Conservation (phyloP, 2,329 filamentous ascomycete genomes). For the Diaporthe sp. region DNA sequence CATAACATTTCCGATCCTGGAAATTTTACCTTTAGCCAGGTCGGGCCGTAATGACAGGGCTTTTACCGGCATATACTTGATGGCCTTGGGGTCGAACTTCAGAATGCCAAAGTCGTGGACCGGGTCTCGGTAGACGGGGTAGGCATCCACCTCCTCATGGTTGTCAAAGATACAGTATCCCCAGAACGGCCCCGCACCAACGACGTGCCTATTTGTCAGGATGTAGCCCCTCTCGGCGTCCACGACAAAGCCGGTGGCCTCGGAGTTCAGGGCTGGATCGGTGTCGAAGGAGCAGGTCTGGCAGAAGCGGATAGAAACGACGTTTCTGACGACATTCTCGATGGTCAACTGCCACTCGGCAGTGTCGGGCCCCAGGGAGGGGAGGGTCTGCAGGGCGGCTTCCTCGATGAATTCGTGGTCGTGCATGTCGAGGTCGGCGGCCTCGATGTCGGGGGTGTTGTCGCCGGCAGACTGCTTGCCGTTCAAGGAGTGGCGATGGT, state of each 20-base stretch:
- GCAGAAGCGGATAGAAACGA: constrained; percentile 99
- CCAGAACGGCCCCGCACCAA: constrained; percentile 96
- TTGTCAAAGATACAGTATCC: constrained; percentile 99
- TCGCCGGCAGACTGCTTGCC: constrained; percentile 44
- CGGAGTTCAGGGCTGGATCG: constrained; percentile 92
- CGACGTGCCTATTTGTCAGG: constrained; percentile 91
- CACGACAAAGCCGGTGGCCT: constrained; percentile 97
- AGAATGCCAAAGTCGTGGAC: constrained; percentile 99
- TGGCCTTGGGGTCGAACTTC: constrained; percentile 93
- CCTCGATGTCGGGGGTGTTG: constrained; percentile 44
- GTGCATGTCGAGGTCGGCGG: constrained; percentile 40
- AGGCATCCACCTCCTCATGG: constrained; percentile 95
- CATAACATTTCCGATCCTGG: constrained; percentile 19
- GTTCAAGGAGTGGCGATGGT: constrained; percentile 43
- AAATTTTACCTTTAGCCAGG: constrained; percentile 74
- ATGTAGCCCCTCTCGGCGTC: constrained; percentile 94
- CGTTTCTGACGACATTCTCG: constrained; percentile 92
- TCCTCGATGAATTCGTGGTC: constrained; percentile 39
- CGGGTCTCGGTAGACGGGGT: constrained; percentile 96
- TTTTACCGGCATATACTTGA: constrained; percentile 95
- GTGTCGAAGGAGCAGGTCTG: constrained; percentile 98
- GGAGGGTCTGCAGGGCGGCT: constrained; percentile 38
- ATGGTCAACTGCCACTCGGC: constrained; percentile 97
- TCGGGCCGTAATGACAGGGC: constrained; percentile 87
- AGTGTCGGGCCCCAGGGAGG: constrained; percentile 68